Evolutionary conservation across 2,329 filamentous ascomycete species (phyloP), one percentile per base, ranked within the genome.

Genomic region (Pestalotiopsis sp.): DNA sequence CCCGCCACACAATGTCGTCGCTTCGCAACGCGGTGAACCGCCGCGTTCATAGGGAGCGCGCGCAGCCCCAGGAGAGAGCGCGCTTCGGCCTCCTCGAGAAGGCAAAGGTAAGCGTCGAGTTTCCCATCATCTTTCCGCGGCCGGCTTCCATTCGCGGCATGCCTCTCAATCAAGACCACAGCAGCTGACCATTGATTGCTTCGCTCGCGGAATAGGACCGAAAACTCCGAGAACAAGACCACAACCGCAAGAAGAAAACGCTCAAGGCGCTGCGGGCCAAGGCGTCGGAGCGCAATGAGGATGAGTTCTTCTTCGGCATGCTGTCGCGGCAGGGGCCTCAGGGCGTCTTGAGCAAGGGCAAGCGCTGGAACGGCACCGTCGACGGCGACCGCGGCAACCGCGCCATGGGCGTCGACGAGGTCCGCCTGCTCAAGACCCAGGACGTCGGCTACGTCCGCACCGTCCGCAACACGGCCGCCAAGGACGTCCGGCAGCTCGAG

Each of bases 51-150:
- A 89, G 91, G 75, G 96, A 98, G 86, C 92, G 96, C 75, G 93
- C 93, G 45, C 96, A 98, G 81, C 93, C 95, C 56, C 82, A 89
- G 72, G 93, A 95, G 78, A 93, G 96, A 66, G 85, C 91, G 73
- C 94, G 94, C 84, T 94, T 94, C 82, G 96, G 96, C 72, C 88
- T 98, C 25, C 90, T 98, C 71, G 96, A 98, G 81, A 98, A 99
- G 84, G 93, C 96, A 87, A 98, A 98, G 84, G 91, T 91, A 77
- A 57, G 31, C 31, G 31, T 6, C 31, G 31, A 31, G 78, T 71
- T 36, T 56, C 20, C 61, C 38, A 11, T 27, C 13, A n/a, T 3
- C 9, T 7, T 11, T 52, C 13, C 1, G 13, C n/a, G n/a, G n/a
- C 45, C 45, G 14, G 56, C 56, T 59, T 20, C 56, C 23, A 23